phyloP scores from a whole-genome alignment of 768 basidiomycete genomes.

The Tylopilus vinaceipallidus region DNA sequence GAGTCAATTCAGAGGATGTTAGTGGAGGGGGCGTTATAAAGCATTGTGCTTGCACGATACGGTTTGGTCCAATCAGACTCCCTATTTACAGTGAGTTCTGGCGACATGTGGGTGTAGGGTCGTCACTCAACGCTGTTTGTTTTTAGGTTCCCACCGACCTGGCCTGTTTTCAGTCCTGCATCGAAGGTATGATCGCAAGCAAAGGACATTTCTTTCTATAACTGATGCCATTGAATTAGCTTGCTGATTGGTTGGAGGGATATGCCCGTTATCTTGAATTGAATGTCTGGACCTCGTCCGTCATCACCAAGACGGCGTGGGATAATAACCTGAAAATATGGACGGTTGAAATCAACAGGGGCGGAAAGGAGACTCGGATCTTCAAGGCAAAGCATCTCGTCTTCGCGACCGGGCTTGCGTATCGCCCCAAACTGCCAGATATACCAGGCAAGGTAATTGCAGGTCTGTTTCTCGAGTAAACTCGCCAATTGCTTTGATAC shows the following conservation, averaged over 20 bases:
- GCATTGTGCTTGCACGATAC: constrained; percentile 54
- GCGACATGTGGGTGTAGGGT: background rate
- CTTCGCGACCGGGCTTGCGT: constrained; percentile 54
- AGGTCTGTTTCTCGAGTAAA: too few species aligned
- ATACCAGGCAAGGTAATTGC: constrained; percentile 48
- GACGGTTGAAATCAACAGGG: constrained; percentile 42
- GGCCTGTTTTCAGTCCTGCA: constrained; percentile 53
- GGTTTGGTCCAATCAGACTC: constrained; percentile 55
- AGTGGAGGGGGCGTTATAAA: constrained; percentile 60
- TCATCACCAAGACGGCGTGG: constrained; percentile 38
- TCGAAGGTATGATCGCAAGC: constrained; percentile 36
- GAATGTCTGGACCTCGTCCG: constrained; percentile 59
- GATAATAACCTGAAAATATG: constrained; percentile 40
- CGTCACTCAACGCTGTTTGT: background rate
- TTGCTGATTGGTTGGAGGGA: constrained; percentile 66
- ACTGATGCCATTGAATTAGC: constrained; percentile 29
- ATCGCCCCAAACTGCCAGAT: constrained; percentile 42
- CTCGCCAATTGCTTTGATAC: too few species aligned
- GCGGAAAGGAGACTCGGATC: constrained; percentile 31
- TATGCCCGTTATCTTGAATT: constrained; percentile 61
- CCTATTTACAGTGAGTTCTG: constrained; percentile 48
- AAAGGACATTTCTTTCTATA: background rate
- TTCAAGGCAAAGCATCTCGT: constrained; percentile 50
- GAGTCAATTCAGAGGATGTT: background rate
- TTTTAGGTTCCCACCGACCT: constrained; percentile 49